phyloP scores from a whole-genome alignment of 1,284 basidiomycete species.

The Golubevia sp. region DNA sequence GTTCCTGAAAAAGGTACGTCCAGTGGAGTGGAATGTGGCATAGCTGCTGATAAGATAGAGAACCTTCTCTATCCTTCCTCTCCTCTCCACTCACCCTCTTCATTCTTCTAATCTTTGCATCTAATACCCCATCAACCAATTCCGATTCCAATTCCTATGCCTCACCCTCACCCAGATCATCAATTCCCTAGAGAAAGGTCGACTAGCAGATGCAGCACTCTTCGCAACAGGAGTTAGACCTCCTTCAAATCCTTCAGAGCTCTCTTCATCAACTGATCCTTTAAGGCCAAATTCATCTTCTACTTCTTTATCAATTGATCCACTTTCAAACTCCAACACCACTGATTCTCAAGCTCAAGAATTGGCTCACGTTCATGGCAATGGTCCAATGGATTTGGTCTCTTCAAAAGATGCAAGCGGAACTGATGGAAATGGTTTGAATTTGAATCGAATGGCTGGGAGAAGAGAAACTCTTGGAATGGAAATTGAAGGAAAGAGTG shows the following conservation, averaged over 20 bases:
- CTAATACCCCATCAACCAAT: not conserved
- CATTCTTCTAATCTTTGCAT: not conserved
- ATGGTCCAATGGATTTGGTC: too few species aligned
- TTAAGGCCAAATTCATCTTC: conserved; percentile 12
- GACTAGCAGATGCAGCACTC: conserved; percentile 84
- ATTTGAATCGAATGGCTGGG: not conserved
- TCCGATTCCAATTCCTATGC: not conserved
- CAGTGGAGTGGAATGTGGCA: not conserved
- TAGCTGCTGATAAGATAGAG: not conserved
- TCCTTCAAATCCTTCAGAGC: conserved; percentile 64
- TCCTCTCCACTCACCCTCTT: not conserved
- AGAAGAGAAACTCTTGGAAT: conserved; percentile 30
- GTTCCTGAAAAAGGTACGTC: conserved; percentile 78
- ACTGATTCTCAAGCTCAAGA: conserved; percentile 15
- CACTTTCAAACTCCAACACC: not conserved
- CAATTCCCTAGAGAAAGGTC: conserved; percentile 90
- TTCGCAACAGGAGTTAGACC: conserved; percentile 82
- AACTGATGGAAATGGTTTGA: conserved; percentile 8
- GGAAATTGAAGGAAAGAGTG: too few species aligned
- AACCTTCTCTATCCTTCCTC: conserved; percentile 7
- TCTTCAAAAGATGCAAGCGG: conserved; percentile 6
- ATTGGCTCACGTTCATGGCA: not conserved
- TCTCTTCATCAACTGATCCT: conserved; percentile 11
- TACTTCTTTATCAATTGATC: conserved; percentile 1
- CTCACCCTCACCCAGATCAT: conserved; percentile 74